These are phyloP conservation scores for Guadua angustifolia DNA, from an alignment of 176 grass and related monocot genomes.

Conservation along the genomic window DNA sequence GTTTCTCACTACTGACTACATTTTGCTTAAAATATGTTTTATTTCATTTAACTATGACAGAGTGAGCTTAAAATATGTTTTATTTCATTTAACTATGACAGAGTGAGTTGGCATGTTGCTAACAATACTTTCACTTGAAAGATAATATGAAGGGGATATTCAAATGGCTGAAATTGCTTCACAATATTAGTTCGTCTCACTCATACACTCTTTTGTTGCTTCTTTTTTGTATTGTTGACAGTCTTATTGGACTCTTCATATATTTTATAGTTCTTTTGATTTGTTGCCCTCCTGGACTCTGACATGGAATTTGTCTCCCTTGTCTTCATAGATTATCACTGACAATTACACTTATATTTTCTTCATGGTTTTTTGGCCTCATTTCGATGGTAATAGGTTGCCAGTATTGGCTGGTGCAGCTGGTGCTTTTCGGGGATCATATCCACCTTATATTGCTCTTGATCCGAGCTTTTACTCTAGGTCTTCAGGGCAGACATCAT, in stretches of 20 bases:
- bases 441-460: constrained; percentile 85
- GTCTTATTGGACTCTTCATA: neutral
- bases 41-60: neutral
- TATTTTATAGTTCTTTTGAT: constrained; percentile 9
- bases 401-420: constrained; percentile 73
- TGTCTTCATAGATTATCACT: neutral
- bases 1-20: constrained; percentile 12
- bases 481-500: constrained; percentile 66
- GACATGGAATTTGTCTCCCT: neutral
- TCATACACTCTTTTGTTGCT: neutral
- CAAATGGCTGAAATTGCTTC: constrained; percentile 24
- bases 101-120: constrained; percentile 5
- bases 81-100: constrained; percentile 4
- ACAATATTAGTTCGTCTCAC: neutral
- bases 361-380: constrained; percentile 10
- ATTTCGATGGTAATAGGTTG: constrained; percentile 63
- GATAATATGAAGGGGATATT: neutral
- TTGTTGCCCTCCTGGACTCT: neutral
- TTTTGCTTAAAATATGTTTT: neutral
- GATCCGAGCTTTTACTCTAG: constrained; percentile 77
- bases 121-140: constrained; percentile 15
- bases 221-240: neutral
- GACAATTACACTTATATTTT: constrained; percentile 5
- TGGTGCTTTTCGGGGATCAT: constrained; percentile 74
- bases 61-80: neutral